Percentiles rank a stretch among this genome's conserved stretches.
Conservation (phyloP, 2,329 filamentous ascomycete species). For the Neonectria coccinea region DNA sequence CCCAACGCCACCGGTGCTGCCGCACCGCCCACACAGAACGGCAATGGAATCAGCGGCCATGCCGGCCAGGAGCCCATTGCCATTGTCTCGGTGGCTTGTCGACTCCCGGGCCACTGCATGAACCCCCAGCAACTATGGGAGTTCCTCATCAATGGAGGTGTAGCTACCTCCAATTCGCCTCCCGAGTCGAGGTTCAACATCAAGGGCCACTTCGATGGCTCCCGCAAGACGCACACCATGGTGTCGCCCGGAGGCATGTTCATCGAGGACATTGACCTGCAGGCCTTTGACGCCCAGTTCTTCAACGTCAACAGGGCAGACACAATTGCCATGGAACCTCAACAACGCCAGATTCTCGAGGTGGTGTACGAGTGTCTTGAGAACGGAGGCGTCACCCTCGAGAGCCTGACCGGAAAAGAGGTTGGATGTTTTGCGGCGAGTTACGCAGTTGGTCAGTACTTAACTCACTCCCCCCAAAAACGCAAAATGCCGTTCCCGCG, state of each 20-base stretch:
- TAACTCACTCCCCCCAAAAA: too few species aligned
- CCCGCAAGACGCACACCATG: constrained; percentile 51
- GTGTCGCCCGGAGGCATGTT: constrained; percentile 53
- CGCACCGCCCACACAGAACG: constrained; percentile 11
- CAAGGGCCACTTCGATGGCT: constrained; percentile 52
- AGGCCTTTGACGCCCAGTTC: constrained; percentile 33
- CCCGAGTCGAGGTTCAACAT: constrained; percentile 50
- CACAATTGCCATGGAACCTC: constrained; percentile 55
- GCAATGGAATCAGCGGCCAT: constrained; percentile 5
- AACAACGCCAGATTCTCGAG: constrained; percentile 57
- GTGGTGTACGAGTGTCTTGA: constrained; percentile 56
- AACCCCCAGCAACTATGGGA: constrained; percentile 53
- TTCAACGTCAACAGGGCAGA: constrained; percentile 29
- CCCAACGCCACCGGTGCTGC: neutral
- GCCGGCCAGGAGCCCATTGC: constrained; percentile 48
- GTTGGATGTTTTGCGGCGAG: constrained; percentile 56
- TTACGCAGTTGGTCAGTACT: constrained; percentile 51
- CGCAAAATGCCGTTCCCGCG: constrained; percentile 1
- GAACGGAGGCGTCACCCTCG: constrained; percentile 50
- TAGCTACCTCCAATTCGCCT: constrained; percentile 46
- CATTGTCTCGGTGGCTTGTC: constrained; percentile 57
- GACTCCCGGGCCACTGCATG: constrained; percentile 53
- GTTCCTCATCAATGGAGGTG: constrained; percentile 48
- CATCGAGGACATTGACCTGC: constrained; percentile 42
- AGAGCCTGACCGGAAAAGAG: constrained; percentile 47